Evolutionary conservation across 1,139 yeast species (phyloP), one percentile per base, ranked within the genome.

Genomic region (Candida sanyaensis): DNA sequence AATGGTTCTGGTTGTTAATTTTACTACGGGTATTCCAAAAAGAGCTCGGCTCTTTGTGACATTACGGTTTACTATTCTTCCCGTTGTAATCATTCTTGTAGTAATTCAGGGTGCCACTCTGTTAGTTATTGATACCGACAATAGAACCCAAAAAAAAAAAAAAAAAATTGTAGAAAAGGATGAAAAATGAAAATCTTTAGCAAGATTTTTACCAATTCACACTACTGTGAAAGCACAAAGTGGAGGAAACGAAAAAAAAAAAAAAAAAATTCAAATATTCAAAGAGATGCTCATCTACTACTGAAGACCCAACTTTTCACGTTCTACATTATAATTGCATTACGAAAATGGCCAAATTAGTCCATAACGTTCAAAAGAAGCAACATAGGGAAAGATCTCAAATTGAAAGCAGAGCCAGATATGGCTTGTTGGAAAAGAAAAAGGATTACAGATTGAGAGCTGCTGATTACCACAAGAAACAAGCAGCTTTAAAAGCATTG

Each of bases 371-470:
- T 30, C 97, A 93, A 68, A 93, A 93, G 73, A 93, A 90, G 62
- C 98, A 93, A 75, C 99, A 93, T 61, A 76, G 91, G 55, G 99
- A 93, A 71, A 82, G 99, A 61, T 81, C 96, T 8, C 99, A 93
- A 68, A 86, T 91, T 2, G 74, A 73, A 42, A 84, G 82, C 43
- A 78, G 99, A 51, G 76, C 82, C 59, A 80, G 79, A 62, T 84
- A 78, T 68, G 98, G 98, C 34, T 81, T 91, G 33, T 77, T 93
- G 45, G 98, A 93, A 68, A 93, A 93, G 79, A 95, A 93, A 76
- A 92, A 92, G 69, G 99, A 93, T 68, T 93, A 93, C 68, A 83
- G 81, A 59, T 79, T 90, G 43, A 82, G 99, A 67, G 96, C 98
- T 1, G 84, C 81, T 43, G 96, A 93, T 64, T 91, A 77, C 63